These are phyloP conservation scores for Backusella macrospora DNA, from an alignment of 192 early-diverging fungal species.

Conservation along the genomic window DNA sequence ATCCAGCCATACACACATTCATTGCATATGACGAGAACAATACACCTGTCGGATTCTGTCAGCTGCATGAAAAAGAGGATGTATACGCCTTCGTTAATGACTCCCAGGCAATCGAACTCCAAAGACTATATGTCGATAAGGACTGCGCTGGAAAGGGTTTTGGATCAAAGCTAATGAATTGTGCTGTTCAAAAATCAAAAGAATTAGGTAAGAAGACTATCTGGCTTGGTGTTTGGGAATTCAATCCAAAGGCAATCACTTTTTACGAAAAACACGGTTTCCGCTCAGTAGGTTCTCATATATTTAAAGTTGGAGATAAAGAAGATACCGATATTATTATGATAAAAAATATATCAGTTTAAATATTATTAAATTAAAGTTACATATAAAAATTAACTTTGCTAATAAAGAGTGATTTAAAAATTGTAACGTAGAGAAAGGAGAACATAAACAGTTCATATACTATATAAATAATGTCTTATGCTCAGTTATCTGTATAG, in stretches of 20 bases:
- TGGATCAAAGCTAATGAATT: background rate
- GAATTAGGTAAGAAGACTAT: background rate
- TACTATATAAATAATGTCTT: too few relatives aligned
- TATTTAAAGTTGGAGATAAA: background rate
- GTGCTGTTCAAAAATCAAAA: background rate
- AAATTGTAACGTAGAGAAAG: too few relatives aligned
- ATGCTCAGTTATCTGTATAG: too few relatives aligned
- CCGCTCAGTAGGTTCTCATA: background rate
- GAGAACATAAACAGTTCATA: too few relatives aligned
- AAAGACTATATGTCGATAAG: background rate
- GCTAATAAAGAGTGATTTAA: too few relatives aligned
- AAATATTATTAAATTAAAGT: too few relatives aligned
- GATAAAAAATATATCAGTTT: background rate
- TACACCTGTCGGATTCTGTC: background rate
- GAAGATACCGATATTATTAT: background rate
- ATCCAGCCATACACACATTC: background rate
- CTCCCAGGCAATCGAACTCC: background rate
- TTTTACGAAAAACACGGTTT: slow-evolving; percentile 7
- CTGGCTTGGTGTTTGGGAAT: background rate
- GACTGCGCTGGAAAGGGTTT: background rate
- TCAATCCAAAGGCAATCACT: background rate
- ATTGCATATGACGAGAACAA: background rate
- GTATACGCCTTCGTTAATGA: background rate
- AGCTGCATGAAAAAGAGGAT: background rate
- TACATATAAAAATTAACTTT: too few relatives aligned